Base-by-base conservation (phyloP, 192 early-diverging fungal species). In the Jimgerdemannia flammicorona region DNA sequence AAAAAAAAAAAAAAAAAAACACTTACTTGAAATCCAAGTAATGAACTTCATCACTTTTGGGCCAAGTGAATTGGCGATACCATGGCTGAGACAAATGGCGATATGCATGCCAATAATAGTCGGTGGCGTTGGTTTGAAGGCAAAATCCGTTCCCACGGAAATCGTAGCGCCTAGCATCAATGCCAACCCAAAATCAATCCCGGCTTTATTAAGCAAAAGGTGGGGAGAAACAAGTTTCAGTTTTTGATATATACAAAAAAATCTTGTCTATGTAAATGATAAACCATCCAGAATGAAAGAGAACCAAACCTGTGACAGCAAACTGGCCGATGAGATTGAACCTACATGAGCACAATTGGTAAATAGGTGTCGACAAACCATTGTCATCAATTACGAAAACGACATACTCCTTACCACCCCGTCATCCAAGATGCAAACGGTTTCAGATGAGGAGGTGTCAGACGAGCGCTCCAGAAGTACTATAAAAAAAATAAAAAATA, bases 271-370 rank as follows among this genome's bases (percentile, higher is more conserved):
- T 4, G 49, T 54, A 54, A 11, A 54, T 54, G 49, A 54, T 54
- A 11, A 54, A 54, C 11, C 6, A 54, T 54, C 49, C 4, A 54
- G 11, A 54, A 54, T 68, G n/a, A n/a, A n/a, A n/a, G n/a, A n/a
- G n/a, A n/a, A n/a, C n/a, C n/a, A n/a, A 9, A 68, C 67, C 67
- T 40, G 85, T 87, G 41, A 84, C 84, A 11, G 83, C 85, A 81
- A 87, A 87, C 43, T 87, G 85, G 18, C 85, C 85, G 6, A 87
- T 79, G 29, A 87, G 66, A 67, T 87, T 87, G 77, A 82, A 87
- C 49, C 49, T 54, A 54, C 11, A 54, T 54, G 11, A 54, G 4
- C 4, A 54, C 11, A 54, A 54, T 54, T n/a, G n/a, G n/a, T n/a
- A n/a, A n/a, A n/a, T n/a, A n/a, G n/a, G n/a, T n/a, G n/a, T n/a